Conservation (phyloP, 2,329 filamentous ascomycete species). For the Lachnellula cervina region DNA sequence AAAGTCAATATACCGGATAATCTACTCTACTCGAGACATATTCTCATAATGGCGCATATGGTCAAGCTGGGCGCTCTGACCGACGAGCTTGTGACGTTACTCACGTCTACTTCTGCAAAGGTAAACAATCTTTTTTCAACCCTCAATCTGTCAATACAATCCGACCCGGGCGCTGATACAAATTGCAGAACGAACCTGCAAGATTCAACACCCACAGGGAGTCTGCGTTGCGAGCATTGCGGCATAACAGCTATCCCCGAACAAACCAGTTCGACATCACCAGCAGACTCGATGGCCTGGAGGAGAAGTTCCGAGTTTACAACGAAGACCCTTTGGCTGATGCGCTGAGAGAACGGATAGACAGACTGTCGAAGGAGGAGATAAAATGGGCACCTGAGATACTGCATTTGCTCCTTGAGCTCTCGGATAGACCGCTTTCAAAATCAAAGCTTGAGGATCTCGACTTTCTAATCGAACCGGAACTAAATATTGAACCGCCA, state of each 20-base stretch:
- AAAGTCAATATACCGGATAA: no score
- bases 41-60: constrained; percentile 60
- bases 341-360: constrained; percentile 54
- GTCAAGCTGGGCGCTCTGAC: constrained; percentile 59
- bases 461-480: constrained; percentile 45
- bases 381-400: constrained; percentile 74
- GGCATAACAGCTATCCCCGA: constrained; percentile 53
- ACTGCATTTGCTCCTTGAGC: constrained; percentile 69
- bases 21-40: background rate
- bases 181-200: constrained; percentile 27
- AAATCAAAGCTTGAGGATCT: constrained; percentile 63
- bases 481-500: constrained; percentile 40
- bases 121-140: constrained; percentile 34
- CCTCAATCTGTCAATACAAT: background rate
- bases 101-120: constrained; percentile 51
- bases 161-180: constrained; percentile 6
- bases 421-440: constrained; percentile 74
- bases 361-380: constrained; percentile 48
- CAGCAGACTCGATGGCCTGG: constrained; percentile 62
- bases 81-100: constrained; percentile 64
- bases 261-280: constrained; percentile 74
- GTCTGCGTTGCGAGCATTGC: constrained; percentile 46
- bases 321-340: constrained; percentile 76
- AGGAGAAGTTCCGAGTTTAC: constrained; percentile 80
- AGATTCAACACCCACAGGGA: constrained; percentile 45